These are phyloP conservation scores for Globisporangium emineosum DNA, from an alignment of 352 stramenopile genomes.

Conservation along the genomic window DNA sequence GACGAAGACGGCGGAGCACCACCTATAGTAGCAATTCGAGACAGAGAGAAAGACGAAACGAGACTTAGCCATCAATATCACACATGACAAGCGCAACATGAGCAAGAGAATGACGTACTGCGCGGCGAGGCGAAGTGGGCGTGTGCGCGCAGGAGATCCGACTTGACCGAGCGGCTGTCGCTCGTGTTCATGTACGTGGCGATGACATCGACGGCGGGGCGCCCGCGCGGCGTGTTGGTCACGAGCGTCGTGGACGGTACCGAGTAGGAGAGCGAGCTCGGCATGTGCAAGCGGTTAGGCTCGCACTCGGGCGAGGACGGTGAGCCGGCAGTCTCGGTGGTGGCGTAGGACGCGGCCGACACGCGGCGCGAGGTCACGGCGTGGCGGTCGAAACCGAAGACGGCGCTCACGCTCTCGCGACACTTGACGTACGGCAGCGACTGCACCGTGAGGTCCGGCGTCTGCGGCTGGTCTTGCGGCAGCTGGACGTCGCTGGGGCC, in stretches of 20 bases:
- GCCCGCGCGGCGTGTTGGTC: conserved; percentile 63
- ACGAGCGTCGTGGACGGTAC: conserved; percentile 54
- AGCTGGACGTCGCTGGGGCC: neutral
- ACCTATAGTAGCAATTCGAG: conserved; percentile 22
- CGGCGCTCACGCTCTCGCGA: conserved; percentile 47
- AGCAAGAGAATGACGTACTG: conserved; percentile 28
- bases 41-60: neutral
- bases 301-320: conserved; percentile 25
- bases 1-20: conserved; percentile 50
- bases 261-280: conserved; percentile 67
- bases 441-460: conserved; percentile 39
- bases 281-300: conserved; percentile 38
- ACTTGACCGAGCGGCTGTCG: conserved; percentile 73
- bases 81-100: conserved; percentile 6
- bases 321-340: conserved; percentile 18
- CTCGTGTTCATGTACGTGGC: conserved; percentile 89
- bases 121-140: conserved; percentile 71
- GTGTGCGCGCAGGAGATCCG: conserved; percentile 71
- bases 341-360: conserved; percentile 41
- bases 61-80: conserved; percentile 24
- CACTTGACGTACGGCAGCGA: conserved; percentile 73
- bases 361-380: conserved; percentile 31
- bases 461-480: neutral
- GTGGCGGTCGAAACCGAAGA: conserved; percentile 50
- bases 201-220: conserved; percentile 80